Base-by-base conservation (phyloP, 768 basidiomycete species). In the Suillus tomentosus region DNA sequence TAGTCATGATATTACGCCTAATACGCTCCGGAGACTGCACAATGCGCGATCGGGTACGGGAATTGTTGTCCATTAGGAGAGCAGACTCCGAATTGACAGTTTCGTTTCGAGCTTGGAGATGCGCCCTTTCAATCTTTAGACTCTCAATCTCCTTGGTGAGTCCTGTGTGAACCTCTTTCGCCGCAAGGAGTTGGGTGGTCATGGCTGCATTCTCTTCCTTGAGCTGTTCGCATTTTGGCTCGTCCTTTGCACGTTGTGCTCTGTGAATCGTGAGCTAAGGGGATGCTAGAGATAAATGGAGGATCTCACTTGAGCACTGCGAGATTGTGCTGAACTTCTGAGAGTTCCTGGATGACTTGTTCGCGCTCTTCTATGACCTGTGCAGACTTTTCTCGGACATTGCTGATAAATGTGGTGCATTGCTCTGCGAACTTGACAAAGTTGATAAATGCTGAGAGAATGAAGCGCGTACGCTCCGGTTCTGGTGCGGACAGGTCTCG, bases 11-110 rank as follows among this genome's bases (percentile, higher is more conserved):
- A 50, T 87, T 91, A 59, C 88, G 86, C 72, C 89, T 91, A 68
- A 96, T 90, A 53, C 95, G 85, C 55, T 96, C 95, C 0, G 95
- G 95, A 0, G 93, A 95, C 73, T 95, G 92, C 3, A 97, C 94
- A 66, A 97, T 90, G 34, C 94, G 87, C 36, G 86, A 80, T 58
- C 86, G 82, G 0, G 87, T 87, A 50, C 88, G 85, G 14, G 79
- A 77, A 66, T 92, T 87, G 53, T 81, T 79, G 63, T 91, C 88
- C 48, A 83, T 78, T 27, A 88, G 77, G 51, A 82, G 80, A 8
- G 84, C 79, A 11, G 88, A 81, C 58, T 93, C 89, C 2, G 79
- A 79, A 65, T 85, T 85, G 34, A 91, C 78, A 63, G 76, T 80
- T 79, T 91, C 88, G 87, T 88, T 91, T 64, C 87, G 86, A 65